Conservation (phyloP, 225 moss, liverwort and hornwort genomes). For the Antitrichia curtipendula region DNA sequence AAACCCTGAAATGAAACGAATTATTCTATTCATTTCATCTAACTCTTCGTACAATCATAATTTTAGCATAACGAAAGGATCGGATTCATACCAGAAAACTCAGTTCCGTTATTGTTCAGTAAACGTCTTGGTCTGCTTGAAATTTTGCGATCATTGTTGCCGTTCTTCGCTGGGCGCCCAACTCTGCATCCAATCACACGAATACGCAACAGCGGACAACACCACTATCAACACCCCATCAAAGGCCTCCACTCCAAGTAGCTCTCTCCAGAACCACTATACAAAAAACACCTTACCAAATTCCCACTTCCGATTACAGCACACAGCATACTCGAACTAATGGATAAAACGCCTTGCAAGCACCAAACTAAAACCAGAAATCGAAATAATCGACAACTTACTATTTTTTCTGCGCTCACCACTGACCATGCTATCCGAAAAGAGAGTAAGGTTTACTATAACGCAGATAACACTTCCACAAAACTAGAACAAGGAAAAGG, state of each 20-base stretch:
- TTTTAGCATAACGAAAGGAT: not conserved
- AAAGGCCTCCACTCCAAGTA: not conserved
- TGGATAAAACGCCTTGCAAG: not conserved
- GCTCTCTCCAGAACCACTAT: not conserved
- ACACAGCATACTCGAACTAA: not conserved
- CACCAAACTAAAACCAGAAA: not conserved
- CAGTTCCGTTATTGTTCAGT: constrained; percentile 50
- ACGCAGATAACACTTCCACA: not conserved
- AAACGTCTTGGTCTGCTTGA: constrained; percentile 69
- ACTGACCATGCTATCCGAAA: not conserved
- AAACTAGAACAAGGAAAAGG: not conserved
- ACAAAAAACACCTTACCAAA: not conserved
- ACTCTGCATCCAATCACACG: constrained; percentile 26
- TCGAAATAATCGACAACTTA: not conserved
- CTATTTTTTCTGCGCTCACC: not conserved
- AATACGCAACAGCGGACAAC: not conserved
- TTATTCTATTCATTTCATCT: not conserved
- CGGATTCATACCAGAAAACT: constrained; percentile 54
- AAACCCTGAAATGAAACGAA: not conserved
- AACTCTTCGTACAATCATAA: not conserved
- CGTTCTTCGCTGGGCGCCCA: constrained; percentile 78
- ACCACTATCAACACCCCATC: not conserved
- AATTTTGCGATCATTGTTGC: constrained; percentile 60
- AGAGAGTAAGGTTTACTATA: not conserved
- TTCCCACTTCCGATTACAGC: not conserved